Evolutionary conservation across 345 rosid species (phyloP), one percentile per base, ranked within the genome.

Genomic region (Eutrema yunnanense): DNA sequence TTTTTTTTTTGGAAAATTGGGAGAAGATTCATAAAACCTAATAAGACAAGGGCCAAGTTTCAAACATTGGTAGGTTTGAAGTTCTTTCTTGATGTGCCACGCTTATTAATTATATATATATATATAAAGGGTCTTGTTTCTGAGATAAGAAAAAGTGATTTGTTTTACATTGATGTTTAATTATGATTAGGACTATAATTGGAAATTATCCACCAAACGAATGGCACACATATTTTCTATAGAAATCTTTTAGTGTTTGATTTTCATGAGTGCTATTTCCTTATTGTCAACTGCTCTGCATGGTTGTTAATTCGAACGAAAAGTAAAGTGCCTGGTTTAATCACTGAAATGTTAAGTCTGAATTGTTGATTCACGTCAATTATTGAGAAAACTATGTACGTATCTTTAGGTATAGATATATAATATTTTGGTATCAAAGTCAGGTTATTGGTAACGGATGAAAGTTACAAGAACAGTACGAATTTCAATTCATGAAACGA

Each of bases 11-110:
- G 73, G 26, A 51, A 51, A 26, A 50, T 66, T 59, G 10, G 43
- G 65, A 69, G 65, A 62, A 46, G 57, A 16, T 46, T 54, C 74
- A 69, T 34, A 71, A 47, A 76, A 63, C 71, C 59, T 69, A 63
- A 76, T 69, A 76, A 55, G 75, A 76, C 71, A 63, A 63, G 29
- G 6, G 26, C 48, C 66, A 69, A 47, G 54, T 69, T 55, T 63
- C 40, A 46, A 54, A 43, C 10, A 30, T 62, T 62, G 53, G 71
- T 11, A 47, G 60, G 44, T 62, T 74, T 62, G 71, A 59, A 32
- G 30, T 76, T 69, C 26, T 62, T 55, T 55, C 38, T 68, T 62
- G 51, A 27, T 19, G 43, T 44, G 69, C 69, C 74, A 68, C 58
- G 16, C 26, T 44, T 44, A n/a, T 41, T 8, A 13, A 0, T 19